Conservation (phyloP, 2,329 filamentous ascomycete genomes). For the Colletotrichum abscissum region DNA sequence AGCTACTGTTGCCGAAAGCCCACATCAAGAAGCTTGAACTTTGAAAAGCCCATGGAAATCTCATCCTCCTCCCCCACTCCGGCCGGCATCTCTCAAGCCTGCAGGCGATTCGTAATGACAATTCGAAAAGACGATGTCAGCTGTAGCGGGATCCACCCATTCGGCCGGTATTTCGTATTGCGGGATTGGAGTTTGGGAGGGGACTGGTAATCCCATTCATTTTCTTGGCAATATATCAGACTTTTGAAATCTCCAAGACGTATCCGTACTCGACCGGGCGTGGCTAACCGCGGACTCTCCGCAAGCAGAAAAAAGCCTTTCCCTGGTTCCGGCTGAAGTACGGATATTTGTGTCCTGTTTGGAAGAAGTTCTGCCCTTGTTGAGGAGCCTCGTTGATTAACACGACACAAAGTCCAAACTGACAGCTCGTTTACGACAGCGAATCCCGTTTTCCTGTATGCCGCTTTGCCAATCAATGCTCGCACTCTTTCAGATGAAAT, state of each 20-base stretch:
- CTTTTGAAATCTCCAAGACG: neutral
- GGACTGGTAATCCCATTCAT: too few relatives aligned
- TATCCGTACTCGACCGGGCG: neutral
- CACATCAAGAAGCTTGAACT: conserved; percentile 14
- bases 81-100: neutral
- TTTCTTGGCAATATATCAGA: neutral
- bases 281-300: neutral
- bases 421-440: too few relatives aligned
- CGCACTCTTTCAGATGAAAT: neutral
- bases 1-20: conserved; percentile 1
- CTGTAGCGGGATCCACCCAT: neutral
- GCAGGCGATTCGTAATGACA: neutral
- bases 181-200: neutral
- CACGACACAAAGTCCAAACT: too few relatives aligned
- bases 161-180: conserved; percentile 10
- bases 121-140: neutral
- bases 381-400: too few relatives aligned
- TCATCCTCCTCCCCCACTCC: too few relatives aligned
- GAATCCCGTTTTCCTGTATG: too few relatives aligned
- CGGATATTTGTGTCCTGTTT: too few relatives aligned
- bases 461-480: too few relatives aligned
- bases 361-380: too few relatives aligned
- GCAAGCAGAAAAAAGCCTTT: too few relatives aligned
- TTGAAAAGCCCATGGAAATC: too few relatives aligned
- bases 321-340: too few relatives aligned